phyloP scores from a whole-genome alignment of 345 rosid genomes.

The Hibiscus trionum region DNA sequence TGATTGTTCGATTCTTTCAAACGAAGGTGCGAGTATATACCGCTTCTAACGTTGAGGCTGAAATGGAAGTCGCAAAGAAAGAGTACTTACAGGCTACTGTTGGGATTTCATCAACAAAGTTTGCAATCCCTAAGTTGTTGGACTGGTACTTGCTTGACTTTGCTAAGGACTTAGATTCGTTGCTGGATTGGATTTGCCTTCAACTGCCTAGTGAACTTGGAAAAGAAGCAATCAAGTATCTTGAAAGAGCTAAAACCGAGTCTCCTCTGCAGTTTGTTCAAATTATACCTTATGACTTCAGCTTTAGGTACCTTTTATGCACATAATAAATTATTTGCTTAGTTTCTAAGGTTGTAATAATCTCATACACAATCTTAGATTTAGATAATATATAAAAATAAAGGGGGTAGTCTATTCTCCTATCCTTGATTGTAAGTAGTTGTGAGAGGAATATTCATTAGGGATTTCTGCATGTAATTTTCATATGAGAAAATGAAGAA shows the following conservation, averaged over 20 bases:
- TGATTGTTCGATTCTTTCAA: conserved; percentile 16
- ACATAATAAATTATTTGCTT: conserved; percentile 16
- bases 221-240: conserved; percentile 59
- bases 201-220: conserved; percentile 70
- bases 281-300: conserved; percentile 59
- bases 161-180: conserved; percentile 71
- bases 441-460: background rate
- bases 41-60: conserved; percentile 51
- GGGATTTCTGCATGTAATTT: conserved; percentile 13
- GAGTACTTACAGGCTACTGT: conserved; percentile 76
- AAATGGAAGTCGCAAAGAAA: conserved; percentile 61
- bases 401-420: conserved; percentile 15
- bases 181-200: conserved; percentile 83
- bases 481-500: background rate
- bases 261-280: conserved; percentile 38
- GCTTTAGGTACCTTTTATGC: conserved; percentile 65
- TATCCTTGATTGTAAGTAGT: conserved; percentile 13
- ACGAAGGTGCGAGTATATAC: conserved; percentile 70
- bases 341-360: conserved; percentile 11
- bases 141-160: conserved; percentile 81
- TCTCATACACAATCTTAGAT: conserved; percentile 31
- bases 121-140: conserved; percentile 63
- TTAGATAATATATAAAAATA: conserved; percentile 9
- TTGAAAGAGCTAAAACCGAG: conserved; percentile 47
- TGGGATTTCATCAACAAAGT: conserved; percentile 42